These are phyloP conservation scores for Henckelia pumila DNA, from an alignment of 257 asterid species.

Conservation along the genomic window DNA sequence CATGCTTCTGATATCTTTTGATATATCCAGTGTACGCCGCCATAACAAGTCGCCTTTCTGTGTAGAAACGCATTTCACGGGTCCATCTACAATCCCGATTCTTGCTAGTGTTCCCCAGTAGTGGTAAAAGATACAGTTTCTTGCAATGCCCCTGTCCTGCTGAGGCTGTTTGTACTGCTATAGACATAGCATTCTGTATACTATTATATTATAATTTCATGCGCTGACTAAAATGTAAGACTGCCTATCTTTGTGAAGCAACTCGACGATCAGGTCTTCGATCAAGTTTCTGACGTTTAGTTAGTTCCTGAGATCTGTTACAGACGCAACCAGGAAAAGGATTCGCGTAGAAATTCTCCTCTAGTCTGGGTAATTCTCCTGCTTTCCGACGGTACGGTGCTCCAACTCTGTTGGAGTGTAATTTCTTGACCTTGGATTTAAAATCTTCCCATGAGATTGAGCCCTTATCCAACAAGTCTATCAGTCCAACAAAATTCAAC, in stretches of 20 bases:
- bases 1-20: not conserved
- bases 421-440: slow-evolving; percentile 37
- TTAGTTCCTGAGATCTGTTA: slow-evolving; percentile 29
- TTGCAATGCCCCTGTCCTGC: slow-evolving; percentile 13
- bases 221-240: slow-evolving; percentile 1
- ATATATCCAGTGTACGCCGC: not conserved
- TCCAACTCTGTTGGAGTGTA: slow-evolving; percentile 52
- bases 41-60: not conserved
- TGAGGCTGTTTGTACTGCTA: not conserved
- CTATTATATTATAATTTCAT: not conserved
- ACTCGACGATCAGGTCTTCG: slow-evolving; percentile 15
- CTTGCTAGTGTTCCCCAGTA: slow-evolving; percentile 2
- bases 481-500: slow-evolving; percentile 43
- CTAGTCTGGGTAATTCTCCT: slow-evolving; percentile 42
- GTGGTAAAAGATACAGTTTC: slow-evolving; percentile 7
- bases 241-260: slow-evolving; percentile 22
- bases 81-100: slow-evolving; percentile 3
- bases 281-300: slow-evolving; percentile 22
- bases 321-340: slow-evolving; percentile 69
- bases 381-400: slow-evolving; percentile 47
- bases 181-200: not conserved
- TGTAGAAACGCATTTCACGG: not conserved
- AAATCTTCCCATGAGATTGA: slow-evolving; percentile 46
- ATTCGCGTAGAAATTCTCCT: slow-evolving; percentile 67
- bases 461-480: slow-evolving; percentile 47